Evolutionary conservation across 106 monocot genomes (phyloP).

Genomic region (Apostasia shenzhenica): DNA sequence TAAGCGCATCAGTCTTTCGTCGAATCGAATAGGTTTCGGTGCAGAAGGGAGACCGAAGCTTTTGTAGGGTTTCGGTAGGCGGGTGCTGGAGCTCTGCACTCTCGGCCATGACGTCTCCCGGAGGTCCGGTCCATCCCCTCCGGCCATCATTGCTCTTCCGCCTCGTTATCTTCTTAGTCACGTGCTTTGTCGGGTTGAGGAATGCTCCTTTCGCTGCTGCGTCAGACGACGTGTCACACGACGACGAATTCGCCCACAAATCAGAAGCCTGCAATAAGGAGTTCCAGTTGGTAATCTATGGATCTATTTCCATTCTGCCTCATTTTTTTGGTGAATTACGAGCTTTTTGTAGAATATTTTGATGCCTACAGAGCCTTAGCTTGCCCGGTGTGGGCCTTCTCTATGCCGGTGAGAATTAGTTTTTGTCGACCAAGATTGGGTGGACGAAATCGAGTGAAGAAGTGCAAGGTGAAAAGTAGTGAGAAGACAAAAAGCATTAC

Average conservation of each 20-base stretch:
- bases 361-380: background rate
- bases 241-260: slow-evolving; percentile 23
- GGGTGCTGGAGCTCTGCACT: background rate
- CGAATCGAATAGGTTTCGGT: no score
- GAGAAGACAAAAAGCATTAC: no score
- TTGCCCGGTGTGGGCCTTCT: background rate
- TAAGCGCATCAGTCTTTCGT: no score
- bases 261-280: slow-evolving; percentile 50
- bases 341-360: background rate
- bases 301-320: background rate
- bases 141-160: background rate
- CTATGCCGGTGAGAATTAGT: background rate
- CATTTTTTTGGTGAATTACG: background rate
- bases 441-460: background rate
- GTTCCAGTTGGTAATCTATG: slow-evolving; percentile 48
- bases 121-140: background rate
- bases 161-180: slow-evolving; percentile 4
- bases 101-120: background rate
- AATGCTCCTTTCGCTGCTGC: slow-evolving; percentile 1
- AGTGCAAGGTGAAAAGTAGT: no score
- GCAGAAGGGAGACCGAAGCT: no score
- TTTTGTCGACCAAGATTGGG: background rate
- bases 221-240: slow-evolving; percentile 34
- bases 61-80: background rate
- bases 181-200: slow-evolving; percentile 15